Conservation (phyloP, 2,329 filamentous ascomycete genomes). For the Neopestalotiopsis sp. region DNA sequence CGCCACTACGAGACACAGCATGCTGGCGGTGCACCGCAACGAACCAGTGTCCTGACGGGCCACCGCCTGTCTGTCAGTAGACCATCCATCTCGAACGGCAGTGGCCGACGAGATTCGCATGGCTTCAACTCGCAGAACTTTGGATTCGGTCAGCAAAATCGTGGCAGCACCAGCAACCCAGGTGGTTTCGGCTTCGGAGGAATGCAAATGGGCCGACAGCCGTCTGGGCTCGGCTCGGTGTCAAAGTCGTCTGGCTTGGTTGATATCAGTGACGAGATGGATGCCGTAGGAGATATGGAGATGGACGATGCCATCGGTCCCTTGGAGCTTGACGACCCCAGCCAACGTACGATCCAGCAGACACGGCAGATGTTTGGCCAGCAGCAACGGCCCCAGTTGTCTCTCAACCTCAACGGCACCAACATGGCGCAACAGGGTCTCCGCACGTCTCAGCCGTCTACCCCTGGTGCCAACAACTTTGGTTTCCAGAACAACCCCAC, state of each 20-base stretch:
- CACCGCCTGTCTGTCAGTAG: constrained; percentile 36
- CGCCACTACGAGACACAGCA: constrained; percentile 98
- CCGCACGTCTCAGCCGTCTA: constrained; percentile 83
- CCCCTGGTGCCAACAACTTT: constrained; percentile 78
- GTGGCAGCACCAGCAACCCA: constrained; percentile 25
- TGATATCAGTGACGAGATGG: constrained; percentile 70
- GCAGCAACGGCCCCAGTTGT: constrained; percentile 72
- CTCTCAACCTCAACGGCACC: constrained; percentile 81
- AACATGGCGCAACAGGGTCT: constrained; percentile 78
- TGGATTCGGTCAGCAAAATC: constrained; percentile 34
- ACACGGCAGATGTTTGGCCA: constrained; percentile 72
- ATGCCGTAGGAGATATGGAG: constrained; percentile 92
- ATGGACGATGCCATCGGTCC: constrained; percentile 82
- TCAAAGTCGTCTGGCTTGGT: constrained; percentile 49
- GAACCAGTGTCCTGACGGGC: constrained; percentile 33
- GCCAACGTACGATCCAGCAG: constrained; percentile 70
- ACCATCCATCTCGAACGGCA: constrained; percentile 29
- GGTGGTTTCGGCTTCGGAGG: constrained; percentile 32
- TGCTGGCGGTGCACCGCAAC: constrained; percentile 60
- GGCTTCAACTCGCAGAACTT: constrained; percentile 32
- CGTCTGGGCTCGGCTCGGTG: constrained; percentile 30
- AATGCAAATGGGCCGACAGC: constrained; percentile 47
- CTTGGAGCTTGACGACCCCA: constrained; percentile 66
- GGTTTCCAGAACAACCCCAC: constrained; percentile 91
- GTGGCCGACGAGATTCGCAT: constrained; percentile 33